phyloP scores from a whole-genome alignment of 495 filamentous ascomycete genomes.

The Trichoderma gamsii region DNA sequence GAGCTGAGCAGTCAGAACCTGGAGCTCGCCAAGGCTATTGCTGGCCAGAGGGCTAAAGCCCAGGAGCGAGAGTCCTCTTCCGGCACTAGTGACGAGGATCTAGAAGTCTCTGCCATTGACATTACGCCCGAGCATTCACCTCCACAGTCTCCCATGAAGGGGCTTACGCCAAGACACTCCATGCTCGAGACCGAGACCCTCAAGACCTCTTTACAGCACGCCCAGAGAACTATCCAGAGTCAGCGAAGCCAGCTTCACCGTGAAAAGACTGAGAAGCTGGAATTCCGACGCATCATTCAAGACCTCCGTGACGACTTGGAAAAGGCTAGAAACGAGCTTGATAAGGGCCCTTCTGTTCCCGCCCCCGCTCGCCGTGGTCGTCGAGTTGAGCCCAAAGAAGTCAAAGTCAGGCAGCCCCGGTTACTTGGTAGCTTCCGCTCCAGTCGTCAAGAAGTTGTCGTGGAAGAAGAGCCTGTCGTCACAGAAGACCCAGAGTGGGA shows the following conservation, averaged over 20 bases:
- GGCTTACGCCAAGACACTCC: constrained; percentile 74
- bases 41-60: constrained; percentile 61
- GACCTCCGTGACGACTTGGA: constrained; percentile 93
- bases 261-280: constrained; percentile 96
- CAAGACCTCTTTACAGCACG: constrained; percentile 87
- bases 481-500: constrained; percentile 85
- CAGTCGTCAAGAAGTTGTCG: constrained; percentile 66
- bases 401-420: constrained; percentile 63
- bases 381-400: constrained; percentile 62
- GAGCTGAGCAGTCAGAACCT: constrained; percentile 82
- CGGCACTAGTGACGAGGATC: constrained; percentile 55
- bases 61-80: constrained; percentile 55
- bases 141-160: constrained; percentile 83
- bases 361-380: constrained; percentile 53
- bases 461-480: constrained; percentile 48
- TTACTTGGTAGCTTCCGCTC: constrained; percentile 73
- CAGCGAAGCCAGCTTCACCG: constrained; percentile 90
- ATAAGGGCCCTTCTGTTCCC: constrained; percentile 35
- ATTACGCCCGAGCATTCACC: constrained; percentile 84
- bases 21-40: constrained; percentile 72
- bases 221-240: constrained; percentile 92
- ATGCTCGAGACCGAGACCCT: constrained; percentile 89
- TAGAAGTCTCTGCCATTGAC: constrained; percentile 59
- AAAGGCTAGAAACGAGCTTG: constrained; percentile 56
- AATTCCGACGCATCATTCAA: constrained; percentile 91